A percentile compares a stretch with the other conserved stretches of the same genome.
phyloP scores from a whole-genome alignment of 139 green algal species.

The Closterium sp. region DNA sequence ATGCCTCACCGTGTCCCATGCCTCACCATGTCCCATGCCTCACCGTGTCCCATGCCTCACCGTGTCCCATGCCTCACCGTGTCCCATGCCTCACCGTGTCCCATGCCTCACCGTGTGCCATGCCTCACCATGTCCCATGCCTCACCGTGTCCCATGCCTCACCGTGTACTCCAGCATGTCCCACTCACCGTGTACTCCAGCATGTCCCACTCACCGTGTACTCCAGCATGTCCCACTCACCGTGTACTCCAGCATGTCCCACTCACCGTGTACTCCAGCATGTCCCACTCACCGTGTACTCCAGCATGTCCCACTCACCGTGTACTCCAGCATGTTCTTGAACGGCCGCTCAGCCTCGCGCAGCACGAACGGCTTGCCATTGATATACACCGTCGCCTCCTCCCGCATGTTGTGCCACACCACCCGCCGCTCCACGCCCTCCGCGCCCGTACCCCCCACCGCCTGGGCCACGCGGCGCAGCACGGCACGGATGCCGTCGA shows the following conservation, averaged over 20 bases:
- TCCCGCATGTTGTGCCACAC: constrained; percentile 94
- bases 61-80: too few relatives aligned
- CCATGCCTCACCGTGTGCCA: too few relatives aligned
- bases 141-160: too few relatives aligned
- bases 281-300: not conserved
- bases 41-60: too few relatives aligned
- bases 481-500: constrained; percentile 77
- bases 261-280: not conserved
- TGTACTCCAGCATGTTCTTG: constrained; percentile 95
- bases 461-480: constrained; percentile 56
- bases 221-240: not conserved
- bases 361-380: constrained; percentile 88
- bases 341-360: constrained; percentile 82
- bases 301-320: not conserved
- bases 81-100: too few relatives aligned
- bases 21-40: too few relatives aligned
- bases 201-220: too few relatives aligned
- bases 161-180: too few relatives aligned
- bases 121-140: too few relatives aligned
- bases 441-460: not conserved
- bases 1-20: too few relatives aligned
- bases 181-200: too few relatives aligned
- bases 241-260: not conserved
- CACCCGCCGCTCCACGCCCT: constrained; percentile 49
- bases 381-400: constrained; percentile 93